phyloP scores from a whole-genome alignment of 106 monocot species.

The Posidonia australis region DNA sequence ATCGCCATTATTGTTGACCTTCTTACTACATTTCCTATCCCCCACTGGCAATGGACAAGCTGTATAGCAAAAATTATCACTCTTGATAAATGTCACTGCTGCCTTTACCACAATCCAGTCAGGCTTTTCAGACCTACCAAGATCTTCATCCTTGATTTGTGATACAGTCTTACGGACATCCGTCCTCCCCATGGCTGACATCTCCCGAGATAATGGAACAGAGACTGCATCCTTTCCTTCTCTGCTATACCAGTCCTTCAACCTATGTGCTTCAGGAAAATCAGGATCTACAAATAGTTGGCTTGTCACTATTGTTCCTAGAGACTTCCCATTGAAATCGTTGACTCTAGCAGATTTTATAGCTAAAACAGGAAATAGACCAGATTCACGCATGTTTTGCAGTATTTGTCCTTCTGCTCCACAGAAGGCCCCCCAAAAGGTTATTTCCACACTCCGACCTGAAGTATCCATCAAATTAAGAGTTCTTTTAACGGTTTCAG shows the following conservation, averaged over 20 bases:
- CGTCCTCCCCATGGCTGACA: slow-evolving; percentile 28
- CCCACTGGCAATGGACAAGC: slow-evolving; percentile 55
- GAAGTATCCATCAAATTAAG: slow-evolving; percentile 79
- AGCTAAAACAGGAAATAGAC: slow-evolving; percentile 54
- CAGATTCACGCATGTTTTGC: slow-evolving; percentile 58
- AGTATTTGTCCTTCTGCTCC: slow-evolving; percentile 50
- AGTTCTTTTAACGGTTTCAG: slow-evolving; percentile 53
- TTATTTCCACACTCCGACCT: slow-evolving; percentile 58
- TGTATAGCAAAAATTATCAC: slow-evolving; percentile 75
- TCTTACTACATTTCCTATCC: slow-evolving; percentile 69
- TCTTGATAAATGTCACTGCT: slow-evolving; percentile 47
- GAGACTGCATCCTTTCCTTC: slow-evolving; percentile 48
- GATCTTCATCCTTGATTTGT: slow-evolving; percentile 82
- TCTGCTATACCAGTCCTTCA: slow-evolving; percentile 54
- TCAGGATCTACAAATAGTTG: slow-evolving; percentile 68
- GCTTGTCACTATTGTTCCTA: slow-evolving; percentile 43
- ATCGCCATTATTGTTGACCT: slow-evolving; percentile 88
- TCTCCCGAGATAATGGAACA: slow-evolving; percentile 47
- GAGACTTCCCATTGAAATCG: slow-evolving; percentile 69
- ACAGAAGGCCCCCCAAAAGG: slow-evolving; percentile 72
- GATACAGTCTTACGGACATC: slow-evolving; percentile 53
- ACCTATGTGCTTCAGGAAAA: slow-evolving; percentile 39
- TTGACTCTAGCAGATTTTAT: slow-evolving; percentile 57
- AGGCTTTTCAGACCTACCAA: slow-evolving; percentile 66
- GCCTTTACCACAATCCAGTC: slow-evolving; percentile 77